These are phyloP conservation scores for Alternaria hordeiaustralica DNA, from an alignment of 2,329 filamentous ascomycete genomes.

Conservation along the genomic window DNA sequence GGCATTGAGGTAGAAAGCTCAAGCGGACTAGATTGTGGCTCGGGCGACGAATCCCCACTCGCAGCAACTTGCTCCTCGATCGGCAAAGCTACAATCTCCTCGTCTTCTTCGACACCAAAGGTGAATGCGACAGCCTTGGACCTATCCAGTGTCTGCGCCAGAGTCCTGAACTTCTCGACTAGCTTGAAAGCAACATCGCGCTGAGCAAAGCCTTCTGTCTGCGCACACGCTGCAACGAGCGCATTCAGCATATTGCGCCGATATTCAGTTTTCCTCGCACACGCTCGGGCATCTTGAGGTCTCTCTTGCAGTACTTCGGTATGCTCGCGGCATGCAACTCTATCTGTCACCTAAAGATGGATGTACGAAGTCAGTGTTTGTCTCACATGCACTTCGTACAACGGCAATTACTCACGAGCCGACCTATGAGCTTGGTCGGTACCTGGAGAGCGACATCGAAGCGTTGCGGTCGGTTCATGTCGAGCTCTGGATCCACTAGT, in stretches of 20 bases:
- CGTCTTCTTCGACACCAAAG: neutral
- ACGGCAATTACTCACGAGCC: neutral
- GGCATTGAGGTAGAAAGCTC: neutral
- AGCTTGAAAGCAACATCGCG: neutral
- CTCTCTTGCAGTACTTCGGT: neutral
- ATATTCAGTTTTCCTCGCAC: neutral
- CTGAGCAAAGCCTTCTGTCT: neutral
- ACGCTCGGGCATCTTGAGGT: neutral
- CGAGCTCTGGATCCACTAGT: neutral
- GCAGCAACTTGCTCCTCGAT: neutral
- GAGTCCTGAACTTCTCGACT: conserved; percentile 4
- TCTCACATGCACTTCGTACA: too few species aligned
- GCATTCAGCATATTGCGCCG: neutral
- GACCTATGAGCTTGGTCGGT: neutral
- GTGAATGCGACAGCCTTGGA: conserved; percentile 5
- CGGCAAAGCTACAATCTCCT: neutral
- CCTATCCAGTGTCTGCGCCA: neutral
- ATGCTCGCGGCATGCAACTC: neutral
- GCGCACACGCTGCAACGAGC: neutral
- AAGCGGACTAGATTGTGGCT: neutral
- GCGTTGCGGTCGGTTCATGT: neutral
- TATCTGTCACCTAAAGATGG: neutral
- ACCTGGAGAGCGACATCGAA: conserved; percentile 2
- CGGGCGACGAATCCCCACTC: neutral
- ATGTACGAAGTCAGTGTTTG: too few species aligned